Evolutionary conservation across 768 basidiomycete genomes (phyloP).

Genomic region (Rhizopogon sp.): DNA sequence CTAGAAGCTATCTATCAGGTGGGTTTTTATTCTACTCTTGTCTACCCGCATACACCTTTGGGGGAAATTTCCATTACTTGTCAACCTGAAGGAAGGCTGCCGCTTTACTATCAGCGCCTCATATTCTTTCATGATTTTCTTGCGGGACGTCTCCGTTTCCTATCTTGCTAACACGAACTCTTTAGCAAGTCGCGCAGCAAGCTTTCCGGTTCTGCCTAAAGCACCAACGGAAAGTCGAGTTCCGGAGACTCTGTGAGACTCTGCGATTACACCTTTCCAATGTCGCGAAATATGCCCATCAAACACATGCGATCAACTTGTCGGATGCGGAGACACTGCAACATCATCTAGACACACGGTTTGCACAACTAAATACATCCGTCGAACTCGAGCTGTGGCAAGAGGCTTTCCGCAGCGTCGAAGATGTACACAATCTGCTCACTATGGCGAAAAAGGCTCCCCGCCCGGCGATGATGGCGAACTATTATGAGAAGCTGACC

Average conservation of each 20-base stretch:
- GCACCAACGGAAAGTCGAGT: conserved; percentile 93
- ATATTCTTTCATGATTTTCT: not conserved
- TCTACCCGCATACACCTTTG: not conserved
- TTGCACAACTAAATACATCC: conserved; percentile 92
- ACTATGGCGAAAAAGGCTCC: conserved; percentile 91
- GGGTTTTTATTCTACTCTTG: conserved; percentile 16
- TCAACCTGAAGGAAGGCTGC: not conserved
- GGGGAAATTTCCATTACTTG: not conserved
- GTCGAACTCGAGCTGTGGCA: conserved; percentile 99
- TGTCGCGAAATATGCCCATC: conserved; percentile 92
- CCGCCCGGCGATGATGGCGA: conserved; percentile 95
- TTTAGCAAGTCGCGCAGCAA: conserved; percentile 89
- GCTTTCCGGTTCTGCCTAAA: conserved; percentile 96
- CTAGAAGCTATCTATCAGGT: conserved; percentile 94
- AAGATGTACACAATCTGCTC: conserved; percentile 95
- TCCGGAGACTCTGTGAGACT: conserved; percentile 94
- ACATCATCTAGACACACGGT: conserved; percentile 94
- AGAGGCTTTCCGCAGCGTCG: conserved; percentile 96
- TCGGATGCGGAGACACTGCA: conserved; percentile 93
- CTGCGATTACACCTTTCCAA: conserved; percentile 92
- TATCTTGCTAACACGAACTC: not conserved
- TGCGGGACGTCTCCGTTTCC: not conserved
- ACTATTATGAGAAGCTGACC: conserved; percentile 97
- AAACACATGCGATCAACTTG: conserved; percentile 91
- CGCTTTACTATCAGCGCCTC: not conserved